Conservation (phyloP, 495 filamentous ascomycete genomes). For the Talaromyces liani region DNA sequence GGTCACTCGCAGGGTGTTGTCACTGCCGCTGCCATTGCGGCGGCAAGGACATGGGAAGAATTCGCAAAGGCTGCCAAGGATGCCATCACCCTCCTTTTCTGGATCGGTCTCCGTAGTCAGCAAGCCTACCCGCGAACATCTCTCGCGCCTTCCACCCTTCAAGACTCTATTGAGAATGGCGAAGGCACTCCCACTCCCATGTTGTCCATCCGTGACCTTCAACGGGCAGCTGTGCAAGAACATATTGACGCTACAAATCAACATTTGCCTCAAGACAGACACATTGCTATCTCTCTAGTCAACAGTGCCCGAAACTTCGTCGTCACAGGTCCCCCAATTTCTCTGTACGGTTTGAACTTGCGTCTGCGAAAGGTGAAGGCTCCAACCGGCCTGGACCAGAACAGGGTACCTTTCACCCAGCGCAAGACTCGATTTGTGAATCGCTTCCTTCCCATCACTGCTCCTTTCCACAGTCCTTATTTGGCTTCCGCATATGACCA, state of each 20-base stretch:
- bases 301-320: constrained; percentile 97
- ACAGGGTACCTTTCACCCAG: constrained; percentile 86
- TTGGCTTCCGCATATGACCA: constrained; percentile 69
- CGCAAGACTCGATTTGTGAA: constrained; percentile 95
- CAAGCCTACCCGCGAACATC: constrained; percentile 95
- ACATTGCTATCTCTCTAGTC: constrained; percentile 89
- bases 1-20: constrained; percentile 97
- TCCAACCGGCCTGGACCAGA: constrained; percentile 92
- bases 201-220: constrained; percentile 92
- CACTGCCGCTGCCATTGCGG: constrained; percentile 85
- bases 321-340: constrained; percentile 91
- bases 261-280: constrained; percentile 83
- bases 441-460: constrained; percentile 93
- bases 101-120: constrained; percentile 98
- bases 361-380: constrained; percentile 94
- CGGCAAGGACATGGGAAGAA: constrained; percentile 81
- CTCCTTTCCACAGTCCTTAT: constrained; percentile 96
- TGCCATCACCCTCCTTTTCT: constrained; percentile 92
- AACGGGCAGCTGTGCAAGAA: constrained; percentile 75
- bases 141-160: constrained; percentile 81
- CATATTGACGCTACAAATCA: constrained; percentile 95
- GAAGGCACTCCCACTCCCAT: constrained; percentile 94
- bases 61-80: constrained; percentile 70
- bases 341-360: constrained; percentile 90
- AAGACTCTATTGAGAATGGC: constrained; percentile 88